Evolutionary conservation across 768 basidiomycete genomes (phyloP).

Genomic region (Trametes maxima): DNA sequence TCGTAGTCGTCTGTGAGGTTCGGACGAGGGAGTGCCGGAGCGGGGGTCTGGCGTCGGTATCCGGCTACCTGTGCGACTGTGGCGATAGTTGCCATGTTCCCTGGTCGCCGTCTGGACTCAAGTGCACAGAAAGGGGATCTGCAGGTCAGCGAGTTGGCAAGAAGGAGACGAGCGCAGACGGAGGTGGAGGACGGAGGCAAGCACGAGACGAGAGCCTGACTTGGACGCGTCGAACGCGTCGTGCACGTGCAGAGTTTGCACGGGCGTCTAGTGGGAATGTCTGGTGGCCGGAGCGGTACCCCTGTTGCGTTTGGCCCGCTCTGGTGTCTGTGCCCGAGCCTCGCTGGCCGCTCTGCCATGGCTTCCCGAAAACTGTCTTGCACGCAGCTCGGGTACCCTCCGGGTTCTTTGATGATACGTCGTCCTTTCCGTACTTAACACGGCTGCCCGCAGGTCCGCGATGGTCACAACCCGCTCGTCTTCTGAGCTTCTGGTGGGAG

Average conservation of each 20-base stretch:
- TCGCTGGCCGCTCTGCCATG: neutral
- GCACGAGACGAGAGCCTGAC: neutral
- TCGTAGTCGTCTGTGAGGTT: slow-evolving; percentile 74
- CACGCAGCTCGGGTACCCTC: too few species aligned
- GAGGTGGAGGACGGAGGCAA: slow-evolving; percentile 1
- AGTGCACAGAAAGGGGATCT: neutral
- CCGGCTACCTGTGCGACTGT: slow-evolving; percentile 4
- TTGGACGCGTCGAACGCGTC: slow-evolving; percentile 23
- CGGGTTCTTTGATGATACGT: too few species aligned
- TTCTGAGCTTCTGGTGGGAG: too few species aligned
- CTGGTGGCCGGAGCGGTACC: slow-evolving; percentile 1
- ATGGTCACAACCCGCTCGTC: too few species aligned
- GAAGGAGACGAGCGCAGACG: neutral
- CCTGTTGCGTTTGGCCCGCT: neutral
- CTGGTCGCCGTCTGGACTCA: neutral
- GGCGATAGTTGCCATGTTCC: neutral
- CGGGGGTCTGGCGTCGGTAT: slow-evolving; percentile 23
- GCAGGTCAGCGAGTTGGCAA: neutral
- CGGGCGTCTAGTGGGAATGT: slow-evolving; percentile 2
- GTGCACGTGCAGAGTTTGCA: slow-evolving; percentile 16
- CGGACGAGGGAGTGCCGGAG: slow-evolving; percentile 38
- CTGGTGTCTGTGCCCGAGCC: neutral
- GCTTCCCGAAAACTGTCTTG: too few species aligned
- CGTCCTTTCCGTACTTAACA: too few species aligned
- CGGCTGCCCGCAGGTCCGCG: too few species aligned